Percentiles rank a stretch among this genome's conserved stretches.
These are phyloP conservation scores for Teratosphaeriaceae sp. DNA, from an alignment of 2,329 filamentous ascomycete genomes.

Conservation along the genomic window DNA sequence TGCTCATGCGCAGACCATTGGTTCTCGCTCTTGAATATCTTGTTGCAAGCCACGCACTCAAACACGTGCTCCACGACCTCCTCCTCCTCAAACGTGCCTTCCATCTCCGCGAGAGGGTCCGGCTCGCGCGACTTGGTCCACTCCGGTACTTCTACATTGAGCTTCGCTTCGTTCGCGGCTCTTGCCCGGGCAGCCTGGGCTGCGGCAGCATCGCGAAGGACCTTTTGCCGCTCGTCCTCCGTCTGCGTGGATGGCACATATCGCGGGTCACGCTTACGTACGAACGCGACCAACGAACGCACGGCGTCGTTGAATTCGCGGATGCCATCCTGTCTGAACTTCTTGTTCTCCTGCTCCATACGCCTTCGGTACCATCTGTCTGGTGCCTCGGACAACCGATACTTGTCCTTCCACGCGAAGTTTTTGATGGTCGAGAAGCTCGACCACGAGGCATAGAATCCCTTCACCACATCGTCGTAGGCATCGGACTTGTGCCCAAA, in stretches of 20 bases:
- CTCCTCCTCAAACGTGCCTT: conserved; percentile 42
- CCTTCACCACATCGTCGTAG: conserved; percentile 69
- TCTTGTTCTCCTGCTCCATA: conserved; percentile 95
- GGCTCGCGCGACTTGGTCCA: conserved; percentile 63
- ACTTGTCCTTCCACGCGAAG: conserved; percentile 85
- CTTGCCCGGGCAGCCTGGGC: conserved; percentile 79
- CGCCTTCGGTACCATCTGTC: conserved; percentile 74
- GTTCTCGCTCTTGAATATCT: conserved; percentile 79
- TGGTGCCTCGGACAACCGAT: conserved; percentile 75
- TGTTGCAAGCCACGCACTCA: conserved; percentile 58
- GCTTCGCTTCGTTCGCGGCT: conserved; percentile 70
- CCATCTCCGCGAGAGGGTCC: conserved; percentile 46
- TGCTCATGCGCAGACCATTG: conserved; percentile 88
- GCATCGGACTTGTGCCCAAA: conserved; percentile 73
- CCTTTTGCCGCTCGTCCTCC: conserved; percentile 72
- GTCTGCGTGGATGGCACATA: conserved; percentile 71
- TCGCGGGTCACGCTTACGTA: conserved; percentile 83
- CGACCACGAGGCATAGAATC: conserved; percentile 76
- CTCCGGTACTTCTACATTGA: conserved; percentile 60
- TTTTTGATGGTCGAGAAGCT: conserved; percentile 77
- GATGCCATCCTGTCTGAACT: conserved; percentile 70
- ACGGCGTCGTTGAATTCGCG: conserved; percentile 92
- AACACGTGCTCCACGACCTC: conserved; percentile 46
- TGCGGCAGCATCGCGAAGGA: conserved; percentile 68
- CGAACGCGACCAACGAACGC: conserved; percentile 75